Conservation (phyloP, 2,329 filamentous ascomycete species). For the Achaetomium macrosporum region DNA sequence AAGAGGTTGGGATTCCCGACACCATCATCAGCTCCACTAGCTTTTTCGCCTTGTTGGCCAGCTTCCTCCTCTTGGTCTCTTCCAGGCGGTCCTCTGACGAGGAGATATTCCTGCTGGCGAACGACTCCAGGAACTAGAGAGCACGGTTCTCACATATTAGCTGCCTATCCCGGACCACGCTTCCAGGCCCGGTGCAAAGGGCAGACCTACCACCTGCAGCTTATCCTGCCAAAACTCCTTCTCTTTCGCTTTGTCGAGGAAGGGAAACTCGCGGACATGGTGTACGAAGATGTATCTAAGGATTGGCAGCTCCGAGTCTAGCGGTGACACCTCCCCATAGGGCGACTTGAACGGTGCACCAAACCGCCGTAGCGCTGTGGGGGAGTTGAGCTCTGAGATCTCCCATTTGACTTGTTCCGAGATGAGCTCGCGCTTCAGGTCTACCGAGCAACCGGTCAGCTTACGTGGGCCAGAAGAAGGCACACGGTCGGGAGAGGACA, state of each 20-base stretch:
- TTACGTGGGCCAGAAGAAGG: background rate
- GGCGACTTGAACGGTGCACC: constrained; percentile 93
- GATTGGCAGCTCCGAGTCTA: constrained; percentile 90
- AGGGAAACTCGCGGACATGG: constrained; percentile 96
- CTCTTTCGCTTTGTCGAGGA: constrained; percentile 91
- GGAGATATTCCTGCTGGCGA: constrained; percentile 94
- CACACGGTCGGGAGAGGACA: background rate
- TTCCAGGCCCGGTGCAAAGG: background rate
- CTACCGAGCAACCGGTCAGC: constrained; percentile 39
- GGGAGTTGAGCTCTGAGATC: constrained; percentile 87
- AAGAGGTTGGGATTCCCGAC: constrained; percentile 89
- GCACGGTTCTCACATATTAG: background rate
- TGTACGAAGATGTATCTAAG: constrained; percentile 96
- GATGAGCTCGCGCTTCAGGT: constrained; percentile 93
- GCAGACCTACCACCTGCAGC: constrained; percentile 71
- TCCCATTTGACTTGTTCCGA: constrained; percentile 84
- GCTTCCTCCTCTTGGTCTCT: constrained; percentile 88
- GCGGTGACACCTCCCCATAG: constrained; percentile 82
- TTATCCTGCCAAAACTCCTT: constrained; percentile 99
- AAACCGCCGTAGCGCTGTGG: constrained; percentile 89
- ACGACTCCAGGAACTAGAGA: constrained; percentile 83
- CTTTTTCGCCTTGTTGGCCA: constrained; percentile 90
- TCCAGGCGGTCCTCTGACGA: constrained; percentile 94
- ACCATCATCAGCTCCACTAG: constrained; percentile 99
- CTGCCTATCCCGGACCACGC: background rate